A percentile compares a stretch with the other conserved stretches of the same genome.
Evolutionary conservation across 1,139 yeast species (phyloP).

Genomic region (Dujonia santamariae): DNA sequence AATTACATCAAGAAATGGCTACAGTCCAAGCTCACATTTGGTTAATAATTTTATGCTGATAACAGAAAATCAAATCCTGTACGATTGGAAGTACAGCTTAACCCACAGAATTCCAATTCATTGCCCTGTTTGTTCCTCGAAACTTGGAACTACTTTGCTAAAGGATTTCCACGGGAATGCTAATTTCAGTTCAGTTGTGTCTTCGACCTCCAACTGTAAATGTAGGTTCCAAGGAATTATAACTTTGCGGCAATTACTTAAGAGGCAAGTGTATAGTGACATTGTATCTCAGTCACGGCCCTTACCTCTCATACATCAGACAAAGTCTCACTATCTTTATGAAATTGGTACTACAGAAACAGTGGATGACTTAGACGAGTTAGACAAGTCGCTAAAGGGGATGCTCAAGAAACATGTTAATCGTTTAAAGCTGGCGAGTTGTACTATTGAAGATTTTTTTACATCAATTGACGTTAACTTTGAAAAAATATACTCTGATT

Average conservation of each 20-base stretch:
- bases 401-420: slow-evolving; percentile 1
- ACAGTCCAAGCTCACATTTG: not conserved
- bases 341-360: slow-evolving; percentile 2
- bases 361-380: slow-evolving; percentile 5
- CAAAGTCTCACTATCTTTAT: slow-evolving; percentile 3
- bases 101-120: slow-evolving; percentile 2
- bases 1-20: not conserved
- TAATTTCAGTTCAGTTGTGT: not conserved
- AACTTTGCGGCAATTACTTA: slow-evolving; percentile 4
- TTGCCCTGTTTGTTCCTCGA: slow-evolving; percentile 6
- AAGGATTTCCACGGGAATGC: slow-evolving; percentile 4
- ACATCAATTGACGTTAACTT: not conserved
- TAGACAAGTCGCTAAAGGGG: slow-evolving; percentile 2
- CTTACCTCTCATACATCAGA: slow-evolving; percentile 5
- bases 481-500: slow-evolving; percentile 1
- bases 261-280: slow-evolving; percentile 5
- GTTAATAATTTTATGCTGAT: slow-evolving; percentile 3
- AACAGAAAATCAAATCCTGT: slow-evolving; percentile 3
- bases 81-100: slow-evolving; percentile 1
- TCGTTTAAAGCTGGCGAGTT: slow-evolving; percentile 1
- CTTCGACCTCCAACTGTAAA: slow-evolving; percentile 3
- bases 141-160: not conserved
- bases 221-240: slow-evolving; percentile 7
- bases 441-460: slow-evolving; percentile 1
- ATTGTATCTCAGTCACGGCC: slow-evolving; percentile 1